Evolutionary conservation across 179 eudicot species (phyloP), one percentile per base, ranked within the genome.

Genomic region (Silene coronaria): DNA sequence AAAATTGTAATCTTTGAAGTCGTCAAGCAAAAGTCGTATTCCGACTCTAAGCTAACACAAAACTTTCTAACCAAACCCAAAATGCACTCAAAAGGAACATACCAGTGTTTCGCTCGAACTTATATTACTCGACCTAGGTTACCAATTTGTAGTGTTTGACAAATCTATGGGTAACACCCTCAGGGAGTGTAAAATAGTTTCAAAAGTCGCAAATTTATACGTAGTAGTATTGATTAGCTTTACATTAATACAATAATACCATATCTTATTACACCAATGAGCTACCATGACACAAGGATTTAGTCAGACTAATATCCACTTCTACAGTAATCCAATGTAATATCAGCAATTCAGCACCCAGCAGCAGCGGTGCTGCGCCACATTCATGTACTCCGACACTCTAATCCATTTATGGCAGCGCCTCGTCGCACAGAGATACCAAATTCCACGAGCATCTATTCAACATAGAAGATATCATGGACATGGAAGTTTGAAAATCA

Each of bases 261-360:
- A 12, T 53, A 53, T 14, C 34, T 64, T 64, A 64, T 64, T 64
- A 14, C 69, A 64, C 3, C 34, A 16, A 30, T 30, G 65, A 60
- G 69, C n/a, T 16, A 28, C 69, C 69, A 64, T 64, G 42, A 64
- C 69, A 64, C 21, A 64, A 28, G 34, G 42, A 28, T 64, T 17
- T 28, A 64, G 23, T 30, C 21, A 16, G 38, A 64, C 45, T 30
- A 28, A 64, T 28, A 24, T 30, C 19, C 38, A 64, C 21, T 64
- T 28, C 42, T 64, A 64, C 38, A 28, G 17, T 17, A 23, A 28
- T 64, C 38, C 67, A 64, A 30, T 64, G 45, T 28, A 60, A 60
- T 0, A 60, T 60, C 28, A 60, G n/a, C n/a, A n/a, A n/a, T n/a
- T n/a, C n/a, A n/a, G n/a, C n/a, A n/a, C n/a, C n/a, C n/a, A n/a